phyloP scores from a whole-genome alignment of 2,329 filamentous ascomycete species.

The Xylariales sp. region DNA sequence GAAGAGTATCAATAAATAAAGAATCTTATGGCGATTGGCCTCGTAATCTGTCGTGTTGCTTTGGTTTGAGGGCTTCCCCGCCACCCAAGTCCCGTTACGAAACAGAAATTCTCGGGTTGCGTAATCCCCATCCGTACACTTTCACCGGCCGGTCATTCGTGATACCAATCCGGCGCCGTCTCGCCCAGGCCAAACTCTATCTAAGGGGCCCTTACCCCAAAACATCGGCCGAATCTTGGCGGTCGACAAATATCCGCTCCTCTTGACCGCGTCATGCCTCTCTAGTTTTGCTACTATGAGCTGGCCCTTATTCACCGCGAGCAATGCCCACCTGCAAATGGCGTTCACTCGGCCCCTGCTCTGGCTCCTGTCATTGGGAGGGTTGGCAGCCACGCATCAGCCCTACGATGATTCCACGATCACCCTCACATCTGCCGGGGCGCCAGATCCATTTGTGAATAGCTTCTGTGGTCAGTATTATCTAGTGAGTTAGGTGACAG shows the following conservation, averaged over 20 bases:
- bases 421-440: conserved; percentile 48
- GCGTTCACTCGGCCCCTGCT: conserved; percentile 39
- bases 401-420: conserved; percentile 48
- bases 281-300: conserved; percentile 15
- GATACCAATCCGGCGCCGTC: conserved; percentile 4
- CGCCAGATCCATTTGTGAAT: conserved; percentile 49
- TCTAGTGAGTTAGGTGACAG: conserved; percentile 39
- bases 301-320: conserved; percentile 6
- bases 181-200: conserved; percentile 22
- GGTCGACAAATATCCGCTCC: not conserved
- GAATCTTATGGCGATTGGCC: not conserved
- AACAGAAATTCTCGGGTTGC: not conserved
- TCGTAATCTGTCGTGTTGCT: not conserved
- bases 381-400: conserved; percentile 29
- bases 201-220: conserved; percentile 10
- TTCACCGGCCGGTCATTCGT: conserved; percentile 6
- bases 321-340: conserved; percentile 36
- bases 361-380: conserved; percentile 38
- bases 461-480: conserved; percentile 45
- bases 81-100: not conserved
- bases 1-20: not conserved
- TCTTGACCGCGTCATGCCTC: conserved; percentile 26
- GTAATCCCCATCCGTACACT: conserved; percentile 5
- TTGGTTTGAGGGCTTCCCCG: not conserved
- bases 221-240: conserved; percentile 6